A percentile compares a stretch with the other conserved stretches of the same genome.
These are phyloP conservation scores for Sanguinoderma infundibulare DNA, from an alignment of 1,284 basidiomycete genomes.

Conservation along the genomic window DNA sequence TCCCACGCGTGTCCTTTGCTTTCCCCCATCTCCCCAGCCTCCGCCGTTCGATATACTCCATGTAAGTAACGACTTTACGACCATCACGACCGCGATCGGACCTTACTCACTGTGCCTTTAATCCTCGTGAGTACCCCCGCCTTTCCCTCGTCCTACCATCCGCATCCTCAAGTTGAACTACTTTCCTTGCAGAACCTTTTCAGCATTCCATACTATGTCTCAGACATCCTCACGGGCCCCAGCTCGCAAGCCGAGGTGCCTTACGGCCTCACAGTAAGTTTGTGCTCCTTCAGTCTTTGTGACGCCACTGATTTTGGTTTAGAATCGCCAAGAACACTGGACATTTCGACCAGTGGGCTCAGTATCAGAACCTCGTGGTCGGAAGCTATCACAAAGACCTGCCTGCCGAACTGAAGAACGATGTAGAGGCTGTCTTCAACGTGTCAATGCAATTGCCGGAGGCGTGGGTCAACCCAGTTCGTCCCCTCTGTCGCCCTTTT, in stretches of 20 bases:
- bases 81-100: slow-evolving; percentile 3
- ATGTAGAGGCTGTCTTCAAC: slow-evolving; percentile 33
- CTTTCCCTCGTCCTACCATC: background rate
- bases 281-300: background rate
- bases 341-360: slow-evolving; percentile 38
- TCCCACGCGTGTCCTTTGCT: slow-evolving; percentile 12
- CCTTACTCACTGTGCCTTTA: slow-evolving; percentile 10
- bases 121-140: slow-evolving; percentile 14
- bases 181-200: background rate
- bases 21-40: slow-evolving; percentile 1
- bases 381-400: slow-evolving; percentile 34
- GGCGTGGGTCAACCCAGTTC: slow-evolving; percentile 34
- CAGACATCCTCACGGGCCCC: background rate
- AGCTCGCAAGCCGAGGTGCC: background rate
- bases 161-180: background rate
- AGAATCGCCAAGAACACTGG: slow-evolving; percentile 39
- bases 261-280: slow-evolving; percentile 12
- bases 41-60: background rate
- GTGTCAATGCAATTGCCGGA: slow-evolving; percentile 31
- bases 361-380: slow-evolving; percentile 35
- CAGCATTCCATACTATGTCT: slow-evolving; percentile 1
- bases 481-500: background rate
- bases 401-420: slow-evolving; percentile 26
- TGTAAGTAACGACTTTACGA: slow-evolving; percentile 26
- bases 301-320: slow-evolving; percentile 4